Base-by-base conservation (phyloP, 1,284 basidiomycete species). In the Mycena sp. region DNA sequence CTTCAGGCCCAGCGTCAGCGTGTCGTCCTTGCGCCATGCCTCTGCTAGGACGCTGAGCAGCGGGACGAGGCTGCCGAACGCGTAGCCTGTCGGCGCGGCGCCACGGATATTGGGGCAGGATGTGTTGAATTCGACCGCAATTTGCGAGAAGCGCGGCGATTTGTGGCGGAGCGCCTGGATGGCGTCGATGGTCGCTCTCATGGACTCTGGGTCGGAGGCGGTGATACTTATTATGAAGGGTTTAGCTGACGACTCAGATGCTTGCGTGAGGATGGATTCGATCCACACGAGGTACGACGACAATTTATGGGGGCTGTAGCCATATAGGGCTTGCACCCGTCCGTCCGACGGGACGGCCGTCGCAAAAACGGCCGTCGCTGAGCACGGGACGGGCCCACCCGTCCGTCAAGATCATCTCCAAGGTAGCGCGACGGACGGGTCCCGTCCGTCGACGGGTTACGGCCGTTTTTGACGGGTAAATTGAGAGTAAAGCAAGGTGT, bases 171-270 rank as follows among this genome's bases (percentile, higher is more conserved):
- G 78, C 3, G 58, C 71, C 70, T 88, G 88, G 69, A 94, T 83
- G 21, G 79, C 70, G 37, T 75, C 72, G 40, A 94, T 73, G 85
- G 92, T 88, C 35, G 74, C 69, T 10, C 71, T 71, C 45, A 92
- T 83, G 29, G 83, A 82, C 0, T 72, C 70, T 4, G 86, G 74
- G 41, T 81, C 74, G 14, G 87, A 85, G 9, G 87, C 83, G 5
- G 90, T 90, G 71, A 94, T 86, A 75, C 89, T 91, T 71, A 93
- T 82, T 68, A 94, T 88, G 71, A 94, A 81, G 2, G 89, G 91
- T 71, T 94, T 94, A 63, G 62, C 7, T 69, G 55, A 16, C 59
- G 48, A 41, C 38, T n/a, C n/a, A n/a, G n/a, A n/a, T n/a, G 61
- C 54, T 72, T 69, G 54, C 68, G 30, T 73, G 67, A 91, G 78